phyloP scores from a whole-genome alignment of 345 rosid species.

The sweet orange (Citrus sinensis) region DVS_A1.0 CM039164.1:16214001-16214500 shows the following conservation, averaged over 20 bases:
- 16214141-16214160: too few relatives aligned
- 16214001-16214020: constrained; percentile 55
- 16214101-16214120: too few relatives aligned
- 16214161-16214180: too few relatives aligned
- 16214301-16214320: constrained; percentile 76
- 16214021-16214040: constrained; percentile 44
- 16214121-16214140: too few relatives aligned
- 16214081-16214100: too few relatives aligned
- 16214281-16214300: constrained; percentile 41
- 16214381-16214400: not conserved
- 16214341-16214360: constrained; percentile 69
- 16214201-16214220: too few relatives aligned
- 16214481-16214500: constrained; percentile 51
- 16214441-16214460: constrained; percentile 47
- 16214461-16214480: constrained; percentile 41
- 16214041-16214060: constrained; percentile 57
- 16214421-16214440: too few relatives aligned
- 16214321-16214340: constrained; percentile 73
- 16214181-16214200: too few relatives aligned
- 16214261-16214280: too few relatives aligned
- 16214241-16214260: too few relatives aligned
- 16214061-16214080: constrained; percentile 5
- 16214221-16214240: too few relatives aligned
- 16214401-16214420: too few relatives aligned
- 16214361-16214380: constrained; percentile 36